Evolutionary conservation across 2,329 filamentous ascomycete genomes (phyloP).

Genomic region (Knufia petricola): DNA sequence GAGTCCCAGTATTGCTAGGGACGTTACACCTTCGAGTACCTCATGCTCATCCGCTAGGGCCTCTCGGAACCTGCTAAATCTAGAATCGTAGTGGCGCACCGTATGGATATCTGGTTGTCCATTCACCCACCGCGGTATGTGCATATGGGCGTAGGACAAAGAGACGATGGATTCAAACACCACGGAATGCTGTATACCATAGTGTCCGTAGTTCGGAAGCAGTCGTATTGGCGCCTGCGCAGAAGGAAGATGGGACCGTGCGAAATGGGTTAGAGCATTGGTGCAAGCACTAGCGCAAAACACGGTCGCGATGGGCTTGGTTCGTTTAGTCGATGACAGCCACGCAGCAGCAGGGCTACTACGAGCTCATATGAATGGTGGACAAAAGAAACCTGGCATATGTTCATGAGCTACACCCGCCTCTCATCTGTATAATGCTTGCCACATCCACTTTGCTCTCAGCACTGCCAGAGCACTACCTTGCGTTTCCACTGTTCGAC

Average conservation of each 20-base stretch:
- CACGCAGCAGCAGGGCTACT: too few relatives aligned
- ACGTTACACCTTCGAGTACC: not conserved
- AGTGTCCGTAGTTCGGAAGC: not conserved
- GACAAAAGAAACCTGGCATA: not conserved
- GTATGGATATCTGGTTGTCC: not conserved
- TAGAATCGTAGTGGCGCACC: not conserved
- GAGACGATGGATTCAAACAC: not conserved
- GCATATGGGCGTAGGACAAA: not conserved
- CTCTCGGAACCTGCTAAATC: not conserved
- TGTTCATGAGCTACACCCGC: not conserved
- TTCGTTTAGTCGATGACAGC: too few relatives aligned
- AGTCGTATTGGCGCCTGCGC: not conserved
- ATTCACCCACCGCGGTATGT: not conserved
- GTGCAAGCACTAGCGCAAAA: too few relatives aligned
- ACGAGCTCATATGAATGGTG: too few relatives aligned
- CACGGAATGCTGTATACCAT: not conserved
- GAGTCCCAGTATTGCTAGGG: not conserved
- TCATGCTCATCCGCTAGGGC: not conserved
- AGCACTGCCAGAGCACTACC: constrained; percentile 69
- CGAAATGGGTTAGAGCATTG: not conserved
- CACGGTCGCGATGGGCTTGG: too few relatives aligned
- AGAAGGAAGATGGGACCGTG: not conserved
- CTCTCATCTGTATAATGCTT: constrained; percentile 14
- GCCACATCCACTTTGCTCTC: constrained; percentile 54
- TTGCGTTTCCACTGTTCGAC: constrained; percentile 83